A percentile compares a stretch with the other conserved stretches of the same genome.
phyloP scores from a whole-genome alignment of 2,329 filamentous ascomycete genomes.

The Sporothrix humicola region DNA sequence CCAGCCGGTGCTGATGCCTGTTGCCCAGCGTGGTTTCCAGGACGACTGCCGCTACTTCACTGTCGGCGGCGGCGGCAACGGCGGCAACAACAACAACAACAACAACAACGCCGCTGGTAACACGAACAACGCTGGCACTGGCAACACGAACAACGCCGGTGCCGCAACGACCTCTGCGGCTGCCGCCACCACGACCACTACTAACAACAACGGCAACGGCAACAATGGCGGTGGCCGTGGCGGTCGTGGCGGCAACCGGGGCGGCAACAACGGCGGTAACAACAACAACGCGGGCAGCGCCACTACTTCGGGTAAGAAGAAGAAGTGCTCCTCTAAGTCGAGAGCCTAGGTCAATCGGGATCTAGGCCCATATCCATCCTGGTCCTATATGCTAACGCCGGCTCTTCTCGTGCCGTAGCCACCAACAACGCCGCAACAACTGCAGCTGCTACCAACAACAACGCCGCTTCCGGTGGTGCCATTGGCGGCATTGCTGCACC shows the following conservation, averaged over 20 bases:
- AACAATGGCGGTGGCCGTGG: no score
- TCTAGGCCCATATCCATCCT: no score
- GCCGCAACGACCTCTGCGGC: constrained; percentile 20
- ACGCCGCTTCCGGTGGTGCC: constrained; percentile 40
- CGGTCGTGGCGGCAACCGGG: no score
- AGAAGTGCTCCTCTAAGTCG: constrained; percentile 20
- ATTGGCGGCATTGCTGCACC: constrained; percentile 61
- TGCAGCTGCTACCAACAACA: constrained; percentile 22
- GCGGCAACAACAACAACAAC: constrained; percentile 37
- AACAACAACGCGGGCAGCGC: constrained; percentile 35
- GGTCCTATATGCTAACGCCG: constrained; percentile 30
- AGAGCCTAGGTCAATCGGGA: not conserved
- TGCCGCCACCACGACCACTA: no score
- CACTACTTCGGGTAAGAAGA: constrained; percentile 25
- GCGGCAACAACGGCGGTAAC: not conserved
- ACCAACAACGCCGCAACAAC: constrained; percentile 36
- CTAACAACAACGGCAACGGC: no score
- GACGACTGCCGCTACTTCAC: constrained; percentile 69
- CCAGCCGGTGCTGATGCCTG: constrained; percentile 69
- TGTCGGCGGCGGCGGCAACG: constrained; percentile 46
- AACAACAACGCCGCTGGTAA: constrained; percentile 31
- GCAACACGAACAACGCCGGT: not conserved
- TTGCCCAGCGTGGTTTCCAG: constrained; percentile 69
- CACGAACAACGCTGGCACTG: constrained; percentile 37
- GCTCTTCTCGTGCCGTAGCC: constrained; percentile 27